phyloP scores from a whole-genome alignment of 2,329 filamentous ascomycete genomes.

The Cladosporium sp. region DNA sequence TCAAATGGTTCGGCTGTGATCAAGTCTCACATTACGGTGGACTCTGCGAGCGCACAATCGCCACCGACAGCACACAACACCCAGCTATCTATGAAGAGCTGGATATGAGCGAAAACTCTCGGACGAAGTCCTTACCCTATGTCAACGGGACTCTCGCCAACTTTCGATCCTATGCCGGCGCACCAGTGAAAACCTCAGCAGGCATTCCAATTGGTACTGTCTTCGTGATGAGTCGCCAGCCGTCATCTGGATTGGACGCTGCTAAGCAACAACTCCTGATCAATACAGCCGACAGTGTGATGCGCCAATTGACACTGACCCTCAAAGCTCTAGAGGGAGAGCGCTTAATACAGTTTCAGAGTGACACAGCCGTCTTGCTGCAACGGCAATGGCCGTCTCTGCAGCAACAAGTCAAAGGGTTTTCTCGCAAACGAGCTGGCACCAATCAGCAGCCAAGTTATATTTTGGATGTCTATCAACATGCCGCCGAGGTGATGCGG shows the following conservation, averaged over 20 bases:
- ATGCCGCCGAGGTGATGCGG: too few species aligned
- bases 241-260: neutral
- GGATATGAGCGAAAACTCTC: neutral
- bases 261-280: neutral
- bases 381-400: too few species aligned
- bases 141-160: neutral
- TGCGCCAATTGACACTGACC: constrained; percentile 1
- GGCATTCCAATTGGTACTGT: neutral
- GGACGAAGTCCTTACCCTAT: neutral
- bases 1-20: constrained; percentile 11
- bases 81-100: constrained; percentile 11
- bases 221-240: neutral
- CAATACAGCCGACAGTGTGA: neutral
- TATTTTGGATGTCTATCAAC: too few species aligned
- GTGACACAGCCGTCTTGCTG: too few species aligned
- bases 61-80: neutral
- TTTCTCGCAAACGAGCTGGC: too few species aligned
- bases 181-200: neutral
- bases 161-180: neutral
- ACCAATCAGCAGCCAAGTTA: too few species aligned
- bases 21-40: constrained; percentile 7
- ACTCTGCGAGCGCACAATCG: constrained; percentile 10
- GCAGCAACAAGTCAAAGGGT: too few species aligned
- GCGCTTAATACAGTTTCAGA: too few species aligned
- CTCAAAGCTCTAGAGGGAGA: constrained; percentile 8